Conservation (phyloP, 495 filamentous ascomycete genomes). For the Peziza echinospora region DNA sequence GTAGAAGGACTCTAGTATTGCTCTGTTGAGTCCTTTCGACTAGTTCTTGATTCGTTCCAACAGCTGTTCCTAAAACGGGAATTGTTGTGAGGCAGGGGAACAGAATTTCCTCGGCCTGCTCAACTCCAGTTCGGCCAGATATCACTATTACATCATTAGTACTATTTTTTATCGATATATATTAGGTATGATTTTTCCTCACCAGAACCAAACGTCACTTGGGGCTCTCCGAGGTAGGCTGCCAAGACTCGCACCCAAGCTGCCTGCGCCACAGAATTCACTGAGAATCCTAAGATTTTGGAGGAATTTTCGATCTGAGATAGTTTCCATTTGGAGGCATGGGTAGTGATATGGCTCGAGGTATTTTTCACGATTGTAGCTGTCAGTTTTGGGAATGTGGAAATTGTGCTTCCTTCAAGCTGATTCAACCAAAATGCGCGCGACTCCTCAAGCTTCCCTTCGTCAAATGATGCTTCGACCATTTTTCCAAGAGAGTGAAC, state of each 20-base stretch:
- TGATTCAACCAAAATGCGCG: conserved; percentile 40
- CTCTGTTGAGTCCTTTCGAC: conserved; percentile 34
- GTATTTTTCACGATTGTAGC: conserved; percentile 29
- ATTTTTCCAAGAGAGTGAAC: conserved; percentile 30
- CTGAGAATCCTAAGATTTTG: conserved; percentile 32
- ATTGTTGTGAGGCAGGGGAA: conserved; percentile 60
- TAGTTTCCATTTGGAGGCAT: conserved; percentile 21
- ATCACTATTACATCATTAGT: conserved; percentile 22
- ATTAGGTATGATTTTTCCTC: neutral
- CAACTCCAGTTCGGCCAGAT: conserved; percentile 38
- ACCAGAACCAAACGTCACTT: conserved; percentile 39
- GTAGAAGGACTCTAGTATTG: conserved; percentile 37
- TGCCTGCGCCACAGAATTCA: conserved; percentile 51
- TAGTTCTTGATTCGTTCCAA: conserved; percentile 30
- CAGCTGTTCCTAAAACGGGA: conserved; percentile 35
- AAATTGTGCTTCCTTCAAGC: conserved; percentile 30
- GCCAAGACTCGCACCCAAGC: conserved; percentile 51
- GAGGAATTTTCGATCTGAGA: conserved; percentile 31
- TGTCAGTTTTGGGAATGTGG: conserved; percentile 46
- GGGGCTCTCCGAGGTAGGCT: conserved; percentile 46
- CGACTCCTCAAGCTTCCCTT: conserved; percentile 13
- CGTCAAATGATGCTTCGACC: conserved; percentile 19
- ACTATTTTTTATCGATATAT: neutral
- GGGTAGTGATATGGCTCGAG: conserved; percentile 22
- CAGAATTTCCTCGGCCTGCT: conserved; percentile 29